Conservation (phyloP, 805 yeast genomes). For the Kazachstania africana region DNA sequence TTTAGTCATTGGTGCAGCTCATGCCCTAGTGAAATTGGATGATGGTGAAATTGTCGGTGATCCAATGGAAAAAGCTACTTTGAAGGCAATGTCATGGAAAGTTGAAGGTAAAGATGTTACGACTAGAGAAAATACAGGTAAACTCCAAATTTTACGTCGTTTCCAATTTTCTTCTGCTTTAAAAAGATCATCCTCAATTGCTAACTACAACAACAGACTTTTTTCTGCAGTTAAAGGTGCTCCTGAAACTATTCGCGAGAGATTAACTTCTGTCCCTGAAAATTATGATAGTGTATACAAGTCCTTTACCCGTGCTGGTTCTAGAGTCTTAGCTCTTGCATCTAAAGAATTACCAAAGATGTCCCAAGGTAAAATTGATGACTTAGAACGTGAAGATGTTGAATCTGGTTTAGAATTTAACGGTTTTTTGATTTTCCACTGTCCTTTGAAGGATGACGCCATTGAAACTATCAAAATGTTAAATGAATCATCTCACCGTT, state of each 20-base stretch:
- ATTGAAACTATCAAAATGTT: constrained; percentile 81
- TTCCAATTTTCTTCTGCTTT: constrained; percentile 95
- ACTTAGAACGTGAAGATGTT: constrained; percentile 60
- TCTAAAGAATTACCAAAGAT: constrained; percentile 57
- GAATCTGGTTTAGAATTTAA: constrained; percentile 70
- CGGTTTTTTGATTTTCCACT: constrained; percentile 92
- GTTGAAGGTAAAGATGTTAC: constrained; percentile 69
- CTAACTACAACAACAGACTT: constrained; percentile 42
- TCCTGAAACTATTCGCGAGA: constrained; percentile 82
- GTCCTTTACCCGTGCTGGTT: constrained; percentile 87
- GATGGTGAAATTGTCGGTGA: constrained; percentile 98
- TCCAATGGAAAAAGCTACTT: constrained; percentile 96
- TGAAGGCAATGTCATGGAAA: constrained; percentile 77
- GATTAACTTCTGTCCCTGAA: constrained; percentile 60
- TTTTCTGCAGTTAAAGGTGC: constrained; percentile 94
- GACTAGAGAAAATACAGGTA: constrained; percentile 33
- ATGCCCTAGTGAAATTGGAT: constrained; percentile 86
- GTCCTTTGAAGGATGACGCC: constrained; percentile 93
- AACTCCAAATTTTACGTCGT: constrained; percentile 71
- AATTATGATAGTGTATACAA: constrained; percentile 78
- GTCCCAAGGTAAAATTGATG: constrained; percentile 38
- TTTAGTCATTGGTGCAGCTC: constrained; percentile 83
- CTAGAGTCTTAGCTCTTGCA: constrained; percentile 93
- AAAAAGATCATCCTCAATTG: constrained; percentile 86
- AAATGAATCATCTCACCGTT: constrained; percentile 90